Evolutionary conservation across 2,329 filamentous ascomycete genomes (phyloP).

Genomic region (Pseudogymnoascus sp.): DNA sequence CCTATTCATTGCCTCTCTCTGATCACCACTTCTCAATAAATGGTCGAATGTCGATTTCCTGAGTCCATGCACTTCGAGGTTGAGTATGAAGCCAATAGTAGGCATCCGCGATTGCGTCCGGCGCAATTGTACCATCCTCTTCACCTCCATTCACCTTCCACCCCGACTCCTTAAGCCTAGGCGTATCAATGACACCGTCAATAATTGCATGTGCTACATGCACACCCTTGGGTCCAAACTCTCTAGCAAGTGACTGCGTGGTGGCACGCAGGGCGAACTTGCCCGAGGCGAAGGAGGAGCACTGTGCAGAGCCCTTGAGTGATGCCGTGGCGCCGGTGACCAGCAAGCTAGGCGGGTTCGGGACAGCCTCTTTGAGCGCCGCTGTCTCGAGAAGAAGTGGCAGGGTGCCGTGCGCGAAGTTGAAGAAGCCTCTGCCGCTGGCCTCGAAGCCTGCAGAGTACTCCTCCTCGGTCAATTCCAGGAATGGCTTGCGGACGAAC

Average conservation of each 20-base stretch:
- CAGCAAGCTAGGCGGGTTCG: constrained; percentile 69
- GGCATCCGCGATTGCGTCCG: constrained; percentile 75
- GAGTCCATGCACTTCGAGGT: constrained; percentile 69
- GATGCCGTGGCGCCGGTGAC: constrained; percentile 84
- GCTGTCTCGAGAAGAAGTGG: constrained; percentile 63
- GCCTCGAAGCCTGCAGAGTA: constrained; percentile 40
- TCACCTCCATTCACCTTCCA: constrained; percentile 37
- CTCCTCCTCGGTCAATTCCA: constrained; percentile 47
- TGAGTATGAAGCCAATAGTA: constrained; percentile 84
- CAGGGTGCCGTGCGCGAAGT: constrained; percentile 65
- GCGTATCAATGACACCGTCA: constrained; percentile 80
- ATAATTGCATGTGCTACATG: constrained; percentile 79
- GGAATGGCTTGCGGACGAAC: constrained; percentile 48
- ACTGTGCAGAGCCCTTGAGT: constrained; percentile 61
- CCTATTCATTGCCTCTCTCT: not conserved
- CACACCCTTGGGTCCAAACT: constrained; percentile 78
- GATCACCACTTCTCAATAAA: constrained; percentile 65
- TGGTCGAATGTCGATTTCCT: constrained; percentile 73
- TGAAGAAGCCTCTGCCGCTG: constrained; percentile 58
- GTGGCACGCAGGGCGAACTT: constrained; percentile 75
- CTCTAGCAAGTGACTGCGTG: constrained; percentile 67
- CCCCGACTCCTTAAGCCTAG: constrained; percentile 50
- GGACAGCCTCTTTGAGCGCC: constrained; percentile 32
- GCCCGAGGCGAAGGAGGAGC: constrained; percentile 65
- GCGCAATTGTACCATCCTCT: constrained; percentile 58